Evolutionary conservation across 352 stramenopile genomes (phyloP).

Genomic region (Pythium dissotocum): DNA sequence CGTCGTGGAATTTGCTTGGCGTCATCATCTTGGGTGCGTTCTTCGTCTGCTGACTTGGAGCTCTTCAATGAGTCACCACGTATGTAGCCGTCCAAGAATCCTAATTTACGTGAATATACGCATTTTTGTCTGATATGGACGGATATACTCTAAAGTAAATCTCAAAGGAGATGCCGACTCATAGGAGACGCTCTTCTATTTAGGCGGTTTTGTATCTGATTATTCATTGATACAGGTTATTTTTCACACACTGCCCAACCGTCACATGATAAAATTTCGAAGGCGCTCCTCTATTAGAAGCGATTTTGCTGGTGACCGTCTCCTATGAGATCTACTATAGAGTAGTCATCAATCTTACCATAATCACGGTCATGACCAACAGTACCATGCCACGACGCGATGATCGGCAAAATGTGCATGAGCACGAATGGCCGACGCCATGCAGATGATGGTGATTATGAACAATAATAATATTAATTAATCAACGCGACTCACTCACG

Average conservation of each 20-base stretch:
- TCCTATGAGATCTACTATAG: too few relatives aligned
- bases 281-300: too few relatives aligned
- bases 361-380: neutral
- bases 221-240: too few relatives aligned
- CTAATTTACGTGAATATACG: neutral
- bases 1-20: slow-evolving; percentile 15
- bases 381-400: neutral
- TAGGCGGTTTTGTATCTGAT: neutral
- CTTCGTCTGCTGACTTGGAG: slow-evolving; percentile 3
- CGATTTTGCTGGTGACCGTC: too few relatives aligned
- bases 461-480: slow-evolving; percentile 35
- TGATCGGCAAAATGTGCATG: neutral
- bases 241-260: too few relatives aligned
- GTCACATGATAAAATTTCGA: too few relatives aligned
- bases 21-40: slow-evolving; percentile 25
- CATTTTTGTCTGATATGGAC: neutral
- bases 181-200: neutral
- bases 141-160: neutral
- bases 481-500: slow-evolving; percentile 15
- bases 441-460: neutral
- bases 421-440: too few relatives aligned
- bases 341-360: neutral
- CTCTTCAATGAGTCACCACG: neutral
- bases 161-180: neutral
- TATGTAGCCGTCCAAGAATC: neutral